Base-by-base conservation (phyloP, 2,329 filamentous ascomycete genomes). In the Coleophoma crateriformis region DNA sequence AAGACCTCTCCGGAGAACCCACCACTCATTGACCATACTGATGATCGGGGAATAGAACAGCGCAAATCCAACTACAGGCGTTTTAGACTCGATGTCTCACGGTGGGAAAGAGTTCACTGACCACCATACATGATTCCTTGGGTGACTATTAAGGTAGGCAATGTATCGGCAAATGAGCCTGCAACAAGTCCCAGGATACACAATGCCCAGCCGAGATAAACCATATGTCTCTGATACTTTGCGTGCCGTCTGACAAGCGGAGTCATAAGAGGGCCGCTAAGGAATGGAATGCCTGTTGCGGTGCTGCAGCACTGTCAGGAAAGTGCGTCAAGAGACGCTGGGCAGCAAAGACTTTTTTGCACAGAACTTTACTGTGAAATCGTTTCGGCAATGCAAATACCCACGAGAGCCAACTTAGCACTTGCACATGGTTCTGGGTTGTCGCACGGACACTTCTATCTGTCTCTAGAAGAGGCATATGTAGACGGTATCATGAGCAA, bases 11-110 rank as follows among this genome's bases (percentile, higher is more conserved):
- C 74, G 72, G 39, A 67, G 69, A 19, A 79, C 70, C 60, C 84
- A 85, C 79, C 80, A 85, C 61, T 84, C 77, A 52, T 84, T 77
- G 54, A 84, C 68, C 64, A 81, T 82, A 33, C 77, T 55, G 32
- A 82, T 73, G 56, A 76, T 77, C 0, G 81, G 79, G 22, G 72
- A 74, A 60, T 81, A 82, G 7, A 74, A 67, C 41, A 82, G 68
- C 14, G 72, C 68, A 15, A 79, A 79, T 17, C 81, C 81, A 11
- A 84, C 57, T 41, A 41, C 4, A 41, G 14, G 15, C 8, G 5
- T 5, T 7, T 41, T 17, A 41, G 15, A 20, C 7, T 13, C 11
- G 3, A 22, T 41, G 13, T 7, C 12, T 22, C 17, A 5, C 19
- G 12, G 15, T 12, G 11, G 6, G 12, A 22, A 19, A 22, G 39